phyloP scores from a whole-genome alignment of 371 early-diverging fungal genomes.

The Haplosporangium sp. region DNA sequence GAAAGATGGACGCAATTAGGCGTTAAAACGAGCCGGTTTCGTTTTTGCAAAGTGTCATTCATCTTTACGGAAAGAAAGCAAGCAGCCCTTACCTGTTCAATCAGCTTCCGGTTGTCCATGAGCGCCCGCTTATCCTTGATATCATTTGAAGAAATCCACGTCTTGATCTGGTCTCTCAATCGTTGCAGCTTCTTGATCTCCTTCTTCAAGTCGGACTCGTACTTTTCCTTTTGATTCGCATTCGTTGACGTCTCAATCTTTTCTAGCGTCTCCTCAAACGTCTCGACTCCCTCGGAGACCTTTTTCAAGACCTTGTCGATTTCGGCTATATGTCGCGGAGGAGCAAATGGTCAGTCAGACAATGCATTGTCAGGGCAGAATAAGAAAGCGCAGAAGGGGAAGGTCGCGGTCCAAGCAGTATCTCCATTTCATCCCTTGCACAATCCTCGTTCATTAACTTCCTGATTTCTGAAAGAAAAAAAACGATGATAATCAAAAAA shows the following conservation, averaged over 20 bases:
- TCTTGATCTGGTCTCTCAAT: slow-evolving; percentile 95
- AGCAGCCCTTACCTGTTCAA: slow-evolving; percentile 74
- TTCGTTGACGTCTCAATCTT: slow-evolving; percentile 87
- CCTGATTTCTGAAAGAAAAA: background rate
- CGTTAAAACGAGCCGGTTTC: too few relatives aligned
- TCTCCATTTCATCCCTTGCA: too few relatives aligned
- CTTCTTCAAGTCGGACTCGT: slow-evolving; percentile 94
- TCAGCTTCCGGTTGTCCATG: slow-evolving; percentile 88
- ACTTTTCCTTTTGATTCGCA: slow-evolving; percentile 93
- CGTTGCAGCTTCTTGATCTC: slow-evolving; percentile 98
- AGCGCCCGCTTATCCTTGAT: slow-evolving; percentile 95
- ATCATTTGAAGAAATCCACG: slow-evolving; percentile 91
- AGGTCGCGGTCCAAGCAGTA: too few relatives aligned
- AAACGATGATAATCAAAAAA: background rate
- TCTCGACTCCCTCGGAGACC: slow-evolving; percentile 94
- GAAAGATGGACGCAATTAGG: background rate
- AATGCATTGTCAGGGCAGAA: background rate
- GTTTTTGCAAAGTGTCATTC: background rate
- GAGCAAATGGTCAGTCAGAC: background rate
- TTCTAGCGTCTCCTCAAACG: slow-evolving; percentile 90
- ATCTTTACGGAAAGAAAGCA: background rate
- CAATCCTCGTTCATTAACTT: too few relatives aligned
- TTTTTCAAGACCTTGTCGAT: slow-evolving; percentile 95
- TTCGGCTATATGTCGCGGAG: slow-evolving; percentile 68
- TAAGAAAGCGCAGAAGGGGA: background rate